phyloP scores from a whole-genome alignment of 2,329 filamentous ascomycete genomes.

The Stemphylium vesicarium region DNA sequence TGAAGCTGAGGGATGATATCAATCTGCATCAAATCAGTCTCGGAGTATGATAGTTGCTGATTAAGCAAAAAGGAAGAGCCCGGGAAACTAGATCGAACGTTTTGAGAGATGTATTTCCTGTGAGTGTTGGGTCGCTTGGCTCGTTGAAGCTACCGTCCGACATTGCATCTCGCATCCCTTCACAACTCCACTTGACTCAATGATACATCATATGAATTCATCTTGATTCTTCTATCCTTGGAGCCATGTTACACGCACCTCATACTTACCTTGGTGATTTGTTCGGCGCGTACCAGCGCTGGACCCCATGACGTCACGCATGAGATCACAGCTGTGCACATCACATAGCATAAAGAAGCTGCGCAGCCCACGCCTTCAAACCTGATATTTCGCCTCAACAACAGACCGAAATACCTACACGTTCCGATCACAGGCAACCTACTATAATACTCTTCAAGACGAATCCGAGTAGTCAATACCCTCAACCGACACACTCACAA shows the following conservation, averaged over 20 bases:
- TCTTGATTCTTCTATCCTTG: neutral
- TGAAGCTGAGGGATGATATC: too few relatives aligned
- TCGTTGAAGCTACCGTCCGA: too few relatives aligned
- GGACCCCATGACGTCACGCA: slow-evolving; percentile 18
- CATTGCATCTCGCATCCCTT: too few relatives aligned
- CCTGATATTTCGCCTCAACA: too few relatives aligned
- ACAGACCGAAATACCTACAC: neutral
- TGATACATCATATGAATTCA: neutral
- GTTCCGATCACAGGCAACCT: neutral
- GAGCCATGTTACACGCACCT: neutral
- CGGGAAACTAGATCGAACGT: too few relatives aligned
- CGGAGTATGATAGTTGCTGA: too few relatives aligned
- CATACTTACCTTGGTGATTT: neutral
- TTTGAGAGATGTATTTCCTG: too few relatives aligned
- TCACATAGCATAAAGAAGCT: neutral
- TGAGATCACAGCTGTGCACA: slow-evolving; percentile 14
- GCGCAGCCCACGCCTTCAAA: neutral
- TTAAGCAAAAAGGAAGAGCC: too few relatives aligned
- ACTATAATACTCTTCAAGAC: neutral
- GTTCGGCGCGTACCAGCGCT: neutral
- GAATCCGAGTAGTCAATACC: neutral
- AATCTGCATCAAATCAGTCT: too few relatives aligned
- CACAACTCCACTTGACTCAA: too few relatives aligned
- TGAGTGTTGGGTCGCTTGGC: too few relatives aligned
- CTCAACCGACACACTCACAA: slow-evolving; percentile 7